Evolutionary conservation across 306 rosid species (phyloP).

Genomic region (Citrullus amarus): DNA sequence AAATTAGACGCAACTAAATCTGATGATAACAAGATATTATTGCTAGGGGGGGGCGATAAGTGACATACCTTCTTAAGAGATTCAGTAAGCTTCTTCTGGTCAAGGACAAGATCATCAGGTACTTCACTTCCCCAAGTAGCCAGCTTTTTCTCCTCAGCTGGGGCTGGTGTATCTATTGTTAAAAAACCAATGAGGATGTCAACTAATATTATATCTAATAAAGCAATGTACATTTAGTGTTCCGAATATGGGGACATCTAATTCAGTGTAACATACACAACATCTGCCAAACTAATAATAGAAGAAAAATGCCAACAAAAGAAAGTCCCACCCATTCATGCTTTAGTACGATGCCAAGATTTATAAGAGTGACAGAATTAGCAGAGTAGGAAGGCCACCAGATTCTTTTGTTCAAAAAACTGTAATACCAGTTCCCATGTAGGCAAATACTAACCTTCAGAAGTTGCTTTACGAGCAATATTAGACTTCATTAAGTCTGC

Average conservation of each 20-base stretch:
- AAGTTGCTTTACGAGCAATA: slow-evolving; percentile 43
- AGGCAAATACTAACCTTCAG: slow-evolving; percentile 26
- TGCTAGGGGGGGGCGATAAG: not conserved
- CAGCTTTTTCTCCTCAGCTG: slow-evolving; percentile 39
- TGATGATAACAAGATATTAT: not conserved
- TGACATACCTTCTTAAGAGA: slow-evolving; percentile 37
- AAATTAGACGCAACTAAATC: not conserved
- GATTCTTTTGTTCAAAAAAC: not conserved
- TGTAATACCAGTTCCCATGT: not conserved
- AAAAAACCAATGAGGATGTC: not conserved
- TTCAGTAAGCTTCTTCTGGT: slow-evolving; percentile 37
- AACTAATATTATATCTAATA: not conserved
- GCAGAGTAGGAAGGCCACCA: not conserved
- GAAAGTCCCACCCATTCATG: not conserved
- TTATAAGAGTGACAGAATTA: not conserved
- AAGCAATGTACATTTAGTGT: not conserved
- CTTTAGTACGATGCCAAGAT: not conserved
- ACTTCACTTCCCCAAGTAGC: slow-evolving; percentile 66
- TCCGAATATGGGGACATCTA: too few species aligned
- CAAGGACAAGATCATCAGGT: slow-evolving; percentile 45
- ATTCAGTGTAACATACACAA: not conserved
- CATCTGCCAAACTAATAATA: not conserved
- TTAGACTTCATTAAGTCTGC: slow-evolving; percentile 48
- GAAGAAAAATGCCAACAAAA: not conserved
- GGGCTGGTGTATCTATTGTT: slow-evolving; percentile 24